Evolutionary conservation across 208 protist genomes (phyloP).

Genomic region (Acanthamoeba pearcei): DNA sequence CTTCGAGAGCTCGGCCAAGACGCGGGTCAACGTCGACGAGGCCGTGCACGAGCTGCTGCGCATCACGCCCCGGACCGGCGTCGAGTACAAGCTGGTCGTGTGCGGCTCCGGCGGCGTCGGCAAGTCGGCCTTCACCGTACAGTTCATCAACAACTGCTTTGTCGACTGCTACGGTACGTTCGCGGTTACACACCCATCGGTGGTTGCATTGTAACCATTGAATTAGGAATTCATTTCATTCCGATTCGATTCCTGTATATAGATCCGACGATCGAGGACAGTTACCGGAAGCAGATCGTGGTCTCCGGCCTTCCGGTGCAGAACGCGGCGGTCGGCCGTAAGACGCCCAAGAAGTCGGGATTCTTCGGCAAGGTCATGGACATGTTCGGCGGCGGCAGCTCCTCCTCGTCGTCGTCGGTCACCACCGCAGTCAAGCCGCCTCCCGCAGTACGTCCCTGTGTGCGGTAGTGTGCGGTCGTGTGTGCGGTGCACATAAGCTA

Average conservation of each 20-base stretch:
- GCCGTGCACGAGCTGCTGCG: constrained; percentile 34
- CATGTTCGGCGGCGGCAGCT: background rate
- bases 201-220: background rate
- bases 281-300: constrained; percentile 43
- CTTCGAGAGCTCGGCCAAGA: constrained; percentile 53
- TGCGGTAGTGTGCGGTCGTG: background rate
- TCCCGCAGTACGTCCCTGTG: background rate
- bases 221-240: background rate
- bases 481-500: background rate
- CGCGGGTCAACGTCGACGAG: constrained; percentile 27
- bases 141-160: background rate
- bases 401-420: background rate
- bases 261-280: constrained; percentile 52
- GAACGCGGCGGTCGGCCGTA: background rate
- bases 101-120: constrained; percentile 35
- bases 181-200: background rate
- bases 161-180: background rate
- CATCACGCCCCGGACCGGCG: background rate
- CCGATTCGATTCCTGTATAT: too few relatives aligned
- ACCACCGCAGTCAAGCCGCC: background rate
- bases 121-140: constrained; percentile 38
- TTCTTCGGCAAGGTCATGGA: constrained; percentile 39
- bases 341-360: background rate
- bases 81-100: constrained; percentile 45
- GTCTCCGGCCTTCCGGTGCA: constrained; percentile 7